A percentile compares a stretch with the other conserved stretches of the same genome.
Conservation (phyloP, 495 filamentous ascomycete species). For the Neurospora hispaniola region DNA sequence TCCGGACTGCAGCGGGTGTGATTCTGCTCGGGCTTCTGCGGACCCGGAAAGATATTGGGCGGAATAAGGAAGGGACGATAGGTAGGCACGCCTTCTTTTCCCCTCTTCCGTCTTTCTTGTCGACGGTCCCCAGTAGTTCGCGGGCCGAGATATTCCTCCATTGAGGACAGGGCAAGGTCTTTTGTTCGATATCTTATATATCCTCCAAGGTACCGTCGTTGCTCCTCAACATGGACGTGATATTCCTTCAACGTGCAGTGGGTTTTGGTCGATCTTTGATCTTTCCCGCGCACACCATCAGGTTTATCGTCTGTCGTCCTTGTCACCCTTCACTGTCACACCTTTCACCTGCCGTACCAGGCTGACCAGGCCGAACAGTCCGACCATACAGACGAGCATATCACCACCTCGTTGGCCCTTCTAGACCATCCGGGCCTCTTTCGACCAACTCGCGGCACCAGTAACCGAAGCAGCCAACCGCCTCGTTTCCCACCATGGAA, state of each 20-base stretch:
- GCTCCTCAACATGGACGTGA: not conserved
- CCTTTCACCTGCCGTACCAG: not conserved
- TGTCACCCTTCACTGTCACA: not conserved
- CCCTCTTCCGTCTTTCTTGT: not conserved
- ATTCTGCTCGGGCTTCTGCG: not conserved
- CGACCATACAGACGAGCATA: not conserved
- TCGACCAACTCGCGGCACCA: not conserved
- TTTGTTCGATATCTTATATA: not conserved
- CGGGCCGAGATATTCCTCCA: not conserved
- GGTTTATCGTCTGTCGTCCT: not conserved
- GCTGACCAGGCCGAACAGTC: not conserved
- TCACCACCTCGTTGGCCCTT: not conserved
- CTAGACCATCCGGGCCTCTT: not conserved
- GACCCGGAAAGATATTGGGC: no score
- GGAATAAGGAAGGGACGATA: no score
- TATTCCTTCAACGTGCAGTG: not conserved
- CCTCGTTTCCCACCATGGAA: slow-evolving; percentile 21
- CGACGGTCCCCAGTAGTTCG: not conserved
- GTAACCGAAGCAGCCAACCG: not conserved
- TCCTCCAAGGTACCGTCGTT: not conserved
- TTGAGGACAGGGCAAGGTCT: not conserved
- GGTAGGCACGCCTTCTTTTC: not conserved
- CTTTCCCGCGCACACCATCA: not conserved
- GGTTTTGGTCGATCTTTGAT: not conserved
- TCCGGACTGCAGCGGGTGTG: not conserved